phyloP scores from a whole-genome alignment of 768 basidiomycete genomes.

The Hortiboletus campestris region DNA sequence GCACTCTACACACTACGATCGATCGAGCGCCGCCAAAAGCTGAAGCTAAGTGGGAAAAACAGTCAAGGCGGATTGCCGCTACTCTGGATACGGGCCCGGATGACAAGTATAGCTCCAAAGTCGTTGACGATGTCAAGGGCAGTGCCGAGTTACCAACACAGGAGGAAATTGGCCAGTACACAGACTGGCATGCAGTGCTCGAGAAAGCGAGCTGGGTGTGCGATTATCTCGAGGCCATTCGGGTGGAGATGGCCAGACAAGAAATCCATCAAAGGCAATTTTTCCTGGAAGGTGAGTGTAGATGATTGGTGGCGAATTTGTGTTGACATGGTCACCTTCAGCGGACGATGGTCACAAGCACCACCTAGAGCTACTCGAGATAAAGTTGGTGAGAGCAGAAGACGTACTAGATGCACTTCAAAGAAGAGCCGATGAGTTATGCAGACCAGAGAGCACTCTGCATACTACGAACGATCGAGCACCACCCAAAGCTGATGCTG shows the following conservation, averaged over 20 bases:
- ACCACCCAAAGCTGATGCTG: too few relatives aligned
- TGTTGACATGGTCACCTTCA: background rate
- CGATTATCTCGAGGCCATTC: conserved; percentile 32
- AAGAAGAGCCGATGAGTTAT: conserved; percentile 15
- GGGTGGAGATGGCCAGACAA: conserved; percentile 30
- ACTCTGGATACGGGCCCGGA: conserved; percentile 20
- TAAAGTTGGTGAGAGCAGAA: conserved; percentile 26
- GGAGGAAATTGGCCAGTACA: conserved; percentile 12
- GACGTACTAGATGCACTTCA: conserved; percentile 19
- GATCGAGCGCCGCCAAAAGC: too few relatives aligned
- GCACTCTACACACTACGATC: too few relatives aligned
- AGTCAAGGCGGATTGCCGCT: background rate
- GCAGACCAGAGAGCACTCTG: background rate
- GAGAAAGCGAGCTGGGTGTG: conserved; percentile 24
- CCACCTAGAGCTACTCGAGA: conserved; percentile 28
- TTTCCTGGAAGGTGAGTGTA: conserved; percentile 27
- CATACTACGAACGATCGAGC: background rate
- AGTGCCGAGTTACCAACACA: conserved; percentile 17
- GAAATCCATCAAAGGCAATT: conserved; percentile 33
- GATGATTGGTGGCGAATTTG: too few relatives aligned
- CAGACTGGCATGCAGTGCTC: conserved; percentile 11
- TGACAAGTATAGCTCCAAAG: conserved; percentile 28
- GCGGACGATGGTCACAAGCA: conserved; percentile 30
- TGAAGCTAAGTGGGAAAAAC: background rate
- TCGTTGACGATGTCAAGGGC: conserved; percentile 21